Conservation (phyloP, 108 stramenopile species). For the Mediolabrus comicus region DNA sequence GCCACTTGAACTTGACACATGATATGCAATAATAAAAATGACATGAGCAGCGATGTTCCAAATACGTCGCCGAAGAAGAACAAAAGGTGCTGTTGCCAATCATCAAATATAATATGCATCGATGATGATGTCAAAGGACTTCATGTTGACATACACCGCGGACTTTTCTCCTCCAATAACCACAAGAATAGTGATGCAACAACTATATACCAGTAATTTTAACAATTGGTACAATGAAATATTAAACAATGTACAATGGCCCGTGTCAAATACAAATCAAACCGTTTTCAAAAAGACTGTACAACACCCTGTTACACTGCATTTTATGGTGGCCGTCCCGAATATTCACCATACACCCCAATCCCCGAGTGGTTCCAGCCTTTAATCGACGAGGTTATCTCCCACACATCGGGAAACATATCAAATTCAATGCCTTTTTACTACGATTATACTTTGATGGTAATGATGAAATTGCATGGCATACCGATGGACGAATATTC, state of each 20-base stretch:
- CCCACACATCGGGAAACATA: constrained; percentile 14
- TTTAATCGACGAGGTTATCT: constrained; percentile 7
- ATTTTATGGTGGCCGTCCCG: constrained; percentile 22
- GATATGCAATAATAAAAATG: too few species aligned
- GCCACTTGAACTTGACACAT: too few species aligned
- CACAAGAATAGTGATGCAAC: not conserved
- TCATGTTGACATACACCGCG: constrained; percentile 12
- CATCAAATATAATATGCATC: not conserved
- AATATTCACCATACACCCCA: constrained; percentile 12
- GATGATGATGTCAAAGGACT: constrained; percentile 4
- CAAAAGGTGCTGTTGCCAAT: not conserved
- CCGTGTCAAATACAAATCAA: constrained; percentile 37
- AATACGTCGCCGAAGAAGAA: too few species aligned
- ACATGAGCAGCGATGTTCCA: too few species aligned
- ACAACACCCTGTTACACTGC: constrained; percentile 30
- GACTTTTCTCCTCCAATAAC: not conserved
- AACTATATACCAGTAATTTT: not conserved
- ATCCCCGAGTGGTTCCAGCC: constrained; percentile 18
- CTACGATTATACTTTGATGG: constrained; percentile 33
- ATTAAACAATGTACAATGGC: constrained; percentile 15
- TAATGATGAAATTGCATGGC: constrained; percentile 35
- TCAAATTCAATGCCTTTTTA: constrained; percentile 30
- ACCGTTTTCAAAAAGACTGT: constrained; percentile 26
- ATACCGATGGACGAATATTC: constrained; percentile 34
- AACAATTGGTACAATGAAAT: constrained; percentile 16